phyloP scores from a whole-genome alignment of 106 monocot species.

The Dendrobium nobile region DNA sequence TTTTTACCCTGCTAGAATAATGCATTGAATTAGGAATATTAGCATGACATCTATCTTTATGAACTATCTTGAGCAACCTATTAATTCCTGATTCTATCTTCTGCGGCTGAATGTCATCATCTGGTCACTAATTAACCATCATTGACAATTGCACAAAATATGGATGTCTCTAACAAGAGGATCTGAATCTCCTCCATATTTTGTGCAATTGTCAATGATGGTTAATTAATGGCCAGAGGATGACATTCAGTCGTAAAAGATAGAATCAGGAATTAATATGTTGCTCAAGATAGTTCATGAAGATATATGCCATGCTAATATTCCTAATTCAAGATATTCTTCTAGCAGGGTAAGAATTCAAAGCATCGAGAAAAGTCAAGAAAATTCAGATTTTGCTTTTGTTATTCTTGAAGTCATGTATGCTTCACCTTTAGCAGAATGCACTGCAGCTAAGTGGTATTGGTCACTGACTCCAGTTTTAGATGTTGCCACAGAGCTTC shows the following conservation, averaged over 20 bases:
- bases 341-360: conserved; percentile 71
- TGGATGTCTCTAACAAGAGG: conserved; percentile 80
- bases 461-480: conserved; percentile 76
- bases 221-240: conserved; percentile 84
- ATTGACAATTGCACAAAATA: conserved; percentile 93
- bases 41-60: conserved; percentile 55
- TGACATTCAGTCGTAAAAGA: conserved; percentile 87
- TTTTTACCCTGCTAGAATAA: conserved; percentile 54
- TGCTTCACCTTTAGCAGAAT: conserved; percentile 56
- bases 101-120: conserved; percentile 94
- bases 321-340: conserved; percentile 32
- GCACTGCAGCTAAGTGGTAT: conserved; percentile 42
- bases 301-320: conserved; percentile 44
- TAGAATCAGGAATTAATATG: conserved; percentile 77
- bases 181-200: conserved; percentile 88
- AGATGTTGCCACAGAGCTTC: conserved; percentile 80
- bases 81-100: conserved; percentile 79
- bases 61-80: conserved; percentile 46
- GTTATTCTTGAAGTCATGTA: conserved; percentile 37
- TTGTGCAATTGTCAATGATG: conserved; percentile 88
- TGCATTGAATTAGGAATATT: conserved; percentile 33
- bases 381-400: conserved; percentile 45
- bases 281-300: conserved; percentile 57
- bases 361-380: conserved; percentile 84
- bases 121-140: conserved; percentile 79